Percentiles rank a stretch among this genome's conserved stretches.
Conservation (phyloP, 345 rosid genomes). For the Arabidopsis arenosa region DNA sequence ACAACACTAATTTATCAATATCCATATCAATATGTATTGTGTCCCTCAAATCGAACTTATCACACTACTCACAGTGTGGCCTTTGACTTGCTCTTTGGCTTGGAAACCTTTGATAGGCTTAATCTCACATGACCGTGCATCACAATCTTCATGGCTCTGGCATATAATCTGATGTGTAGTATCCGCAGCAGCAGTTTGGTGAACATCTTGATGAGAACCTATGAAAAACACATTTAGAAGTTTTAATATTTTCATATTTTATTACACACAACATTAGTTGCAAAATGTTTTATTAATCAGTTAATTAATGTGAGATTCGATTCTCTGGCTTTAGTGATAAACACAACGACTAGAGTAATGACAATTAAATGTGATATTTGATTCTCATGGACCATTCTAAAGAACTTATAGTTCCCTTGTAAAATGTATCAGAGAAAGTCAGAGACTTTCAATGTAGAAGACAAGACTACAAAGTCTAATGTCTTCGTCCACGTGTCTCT, state of each 20-base stretch:
- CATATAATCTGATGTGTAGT: conserved; percentile 57
- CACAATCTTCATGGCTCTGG: conserved; percentile 70
- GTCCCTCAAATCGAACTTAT: conserved; percentile 21
- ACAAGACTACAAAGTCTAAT: conserved; percentile 23
- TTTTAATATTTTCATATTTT: background rate
- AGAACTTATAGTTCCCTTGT: conserved; percentile 34
- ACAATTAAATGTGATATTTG: background rate
- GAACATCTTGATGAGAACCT: conserved; percentile 82
- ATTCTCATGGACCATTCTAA: conserved; percentile 34
- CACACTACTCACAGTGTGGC: conserved; percentile 77
- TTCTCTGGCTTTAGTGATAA: conserved; percentile 21
- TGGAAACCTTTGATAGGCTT: conserved; percentile 82
- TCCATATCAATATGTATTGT: background rate
- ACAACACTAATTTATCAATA: background rate
- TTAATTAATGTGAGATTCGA: background rate
- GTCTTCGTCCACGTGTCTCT: conserved; percentile 28
- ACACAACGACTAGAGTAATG: background rate
- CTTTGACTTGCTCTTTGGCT: conserved; percentile 91
- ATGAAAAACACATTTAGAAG: background rate
- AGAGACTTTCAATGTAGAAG: conserved; percentile 30
- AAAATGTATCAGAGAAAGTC: conserved; percentile 37
- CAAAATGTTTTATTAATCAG: background rate
- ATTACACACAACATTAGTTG: background rate
- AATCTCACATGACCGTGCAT: conserved; percentile 59
- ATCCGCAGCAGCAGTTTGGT: conserved; percentile 43